Conservation (phyloP, 208 protist genomes). For the Crithidia acanthocephali region DNA sequence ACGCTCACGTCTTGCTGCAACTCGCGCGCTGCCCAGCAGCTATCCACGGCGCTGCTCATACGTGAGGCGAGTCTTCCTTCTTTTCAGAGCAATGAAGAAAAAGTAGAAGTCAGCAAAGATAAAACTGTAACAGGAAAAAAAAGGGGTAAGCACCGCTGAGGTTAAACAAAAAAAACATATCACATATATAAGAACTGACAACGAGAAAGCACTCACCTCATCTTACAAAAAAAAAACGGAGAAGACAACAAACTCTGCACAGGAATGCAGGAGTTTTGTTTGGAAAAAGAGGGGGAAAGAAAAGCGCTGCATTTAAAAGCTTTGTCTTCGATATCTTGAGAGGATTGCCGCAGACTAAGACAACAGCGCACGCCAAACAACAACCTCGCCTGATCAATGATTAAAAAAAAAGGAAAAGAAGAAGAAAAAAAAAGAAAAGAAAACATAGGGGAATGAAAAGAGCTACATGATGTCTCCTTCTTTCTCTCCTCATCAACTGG, state of each 20-base stretch:
- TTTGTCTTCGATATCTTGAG: neutral
- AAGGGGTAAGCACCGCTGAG: neutral
- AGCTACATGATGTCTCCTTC: neutral
- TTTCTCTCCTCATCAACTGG: neutral
- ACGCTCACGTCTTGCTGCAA: too few relatives aligned
- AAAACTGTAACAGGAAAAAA: conserved; percentile 1
- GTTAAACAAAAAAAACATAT: neutral
- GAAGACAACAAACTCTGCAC: neutral
- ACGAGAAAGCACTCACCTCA: neutral
- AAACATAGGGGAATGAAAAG: neutral
- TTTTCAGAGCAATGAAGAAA: neutral
- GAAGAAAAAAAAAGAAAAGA: conserved; percentile 5
- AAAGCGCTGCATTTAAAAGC: neutral
- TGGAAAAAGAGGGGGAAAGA: too few relatives aligned
- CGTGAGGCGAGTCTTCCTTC: too few relatives aligned
- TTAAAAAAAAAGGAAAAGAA: conserved; percentile 4
- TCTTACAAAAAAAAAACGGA: neutral
- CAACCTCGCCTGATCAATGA: conserved; percentile 6
- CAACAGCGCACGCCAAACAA: neutral
- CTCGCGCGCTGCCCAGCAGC: too few relatives aligned
- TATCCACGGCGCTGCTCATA: too few relatives aligned
- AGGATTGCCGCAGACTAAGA: neutral
- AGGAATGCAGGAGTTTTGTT: too few relatives aligned
- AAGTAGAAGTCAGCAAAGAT: neutral
- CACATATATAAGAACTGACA: neutral